Percentiles rank a stretch among this genome's conserved stretches.
phyloP scores from a whole-genome alignment of 805 yeast species.

The Priceomyces fermenticarens region DNA sequence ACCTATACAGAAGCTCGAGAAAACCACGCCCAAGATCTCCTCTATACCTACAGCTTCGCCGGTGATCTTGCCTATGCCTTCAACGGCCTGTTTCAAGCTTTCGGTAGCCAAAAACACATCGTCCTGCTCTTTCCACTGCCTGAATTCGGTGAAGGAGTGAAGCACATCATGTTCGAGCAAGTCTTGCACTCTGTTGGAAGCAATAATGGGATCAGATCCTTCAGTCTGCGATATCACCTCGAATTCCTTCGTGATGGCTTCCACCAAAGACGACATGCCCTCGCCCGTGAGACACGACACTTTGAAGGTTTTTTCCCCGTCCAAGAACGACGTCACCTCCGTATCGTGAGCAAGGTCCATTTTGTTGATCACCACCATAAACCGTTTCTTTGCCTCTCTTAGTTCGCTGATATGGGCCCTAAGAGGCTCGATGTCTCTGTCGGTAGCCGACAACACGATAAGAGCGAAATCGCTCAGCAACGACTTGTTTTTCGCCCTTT shows the following conservation, averaged over 20 bases:
- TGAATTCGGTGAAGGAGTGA: constrained; percentile 67
- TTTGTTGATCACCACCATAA: constrained; percentile 57
- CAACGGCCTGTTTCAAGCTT: constrained; percentile 66
- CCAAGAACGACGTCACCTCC: constrained; percentile 6
- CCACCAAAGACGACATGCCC: constrained; percentile 54
- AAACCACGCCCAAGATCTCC: constrained; percentile 87
- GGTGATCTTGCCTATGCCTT: constrained; percentile 89
- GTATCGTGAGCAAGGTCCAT: constrained; percentile 41
- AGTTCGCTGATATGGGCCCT: constrained; percentile 33
- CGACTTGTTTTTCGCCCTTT: constrained; percentile 64
- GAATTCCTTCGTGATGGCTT: constrained; percentile 43
- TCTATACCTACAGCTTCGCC: constrained; percentile 88
- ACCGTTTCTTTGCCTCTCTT: constrained; percentile 23
- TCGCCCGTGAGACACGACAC: constrained; percentile 60
- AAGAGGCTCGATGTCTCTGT: constrained; percentile 31
- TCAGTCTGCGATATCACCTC: constrained; percentile 47
- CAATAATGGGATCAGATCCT: constrained; percentile 60
- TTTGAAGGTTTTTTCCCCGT: constrained; percentile 13
- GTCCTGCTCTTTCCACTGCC: constrained; percentile 43
- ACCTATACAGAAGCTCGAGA: constrained; percentile 91
- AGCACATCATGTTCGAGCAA: constrained; percentile 73
- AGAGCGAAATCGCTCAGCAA: constrained; percentile 63
- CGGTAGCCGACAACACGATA: constrained; percentile 57
- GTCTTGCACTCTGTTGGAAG: constrained; percentile 76
- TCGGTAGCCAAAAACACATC: constrained; percentile 84